Evolutionary conservation across 805 yeast genomes (phyloP), one percentile per base, ranked within the genome.

Genomic region (Kuraishia ogatae): DNA sequence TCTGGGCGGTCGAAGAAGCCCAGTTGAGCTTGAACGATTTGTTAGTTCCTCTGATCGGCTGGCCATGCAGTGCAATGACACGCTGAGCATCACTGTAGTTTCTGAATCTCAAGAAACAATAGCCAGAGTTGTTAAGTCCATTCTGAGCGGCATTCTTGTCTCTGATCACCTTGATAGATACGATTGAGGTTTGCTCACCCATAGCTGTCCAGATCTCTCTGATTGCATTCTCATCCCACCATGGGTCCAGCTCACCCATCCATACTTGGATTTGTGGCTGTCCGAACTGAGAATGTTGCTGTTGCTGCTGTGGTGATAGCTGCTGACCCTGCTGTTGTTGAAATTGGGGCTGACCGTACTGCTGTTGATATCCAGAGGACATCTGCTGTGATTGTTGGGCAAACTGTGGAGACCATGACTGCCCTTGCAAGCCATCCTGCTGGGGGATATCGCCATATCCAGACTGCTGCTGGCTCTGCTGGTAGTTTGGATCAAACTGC

Each of bases 191-290:
- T 20, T 48, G 22, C 15, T 70, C 64, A 22, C 73, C 73, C 23
- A 65, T 53, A 54, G 66, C 63, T 2, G 77, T 66, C 97, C 97
- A 91, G 50, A 91, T 79, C 56, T 80, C 79, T 52, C 75, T 76
- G 54, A 92, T 78, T 13, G 79, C 72, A 47, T 72, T 67, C 65
- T 91, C 97, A 57, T 87, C 89, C 91, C 96, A 88, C 66, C 80
- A 74, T 10, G 88, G 88, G 61, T 90, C 97, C 50, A 91, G 71
- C 62, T 89, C 97, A 22, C 97, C 97, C 96, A 91, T 92, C 87
- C 92, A 87, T 52, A 87, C 64, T 60, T 80, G 84, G 47, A 70
- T 71, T 23, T 65, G 60, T 5, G 48, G 39, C 39, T 51, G 51
- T 19, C 28, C 35, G 7, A 15, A 22, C 35, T 22, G 35, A 22